Conservation (phyloP, 2,329 filamentous ascomycete species). For the Calonectria leucothoes region DNA sequence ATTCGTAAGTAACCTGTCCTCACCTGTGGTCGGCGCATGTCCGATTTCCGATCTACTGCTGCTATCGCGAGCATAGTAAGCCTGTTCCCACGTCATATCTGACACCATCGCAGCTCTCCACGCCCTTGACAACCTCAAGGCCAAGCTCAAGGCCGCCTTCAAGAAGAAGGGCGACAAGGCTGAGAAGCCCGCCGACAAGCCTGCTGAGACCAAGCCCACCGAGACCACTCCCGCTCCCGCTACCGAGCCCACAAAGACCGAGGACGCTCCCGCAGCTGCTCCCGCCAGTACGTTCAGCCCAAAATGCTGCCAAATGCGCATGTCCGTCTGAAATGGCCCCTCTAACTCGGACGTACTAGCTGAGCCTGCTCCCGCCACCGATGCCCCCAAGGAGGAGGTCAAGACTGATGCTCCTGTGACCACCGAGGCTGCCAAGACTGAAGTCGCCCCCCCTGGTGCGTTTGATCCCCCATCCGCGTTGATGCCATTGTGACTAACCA, state of each 20-base stretch:
- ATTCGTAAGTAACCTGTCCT: constrained; percentile 57
- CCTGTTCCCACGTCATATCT: constrained; percentile 3
- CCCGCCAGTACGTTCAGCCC: constrained; percentile 44
- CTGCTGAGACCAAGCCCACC: constrained; percentile 36
- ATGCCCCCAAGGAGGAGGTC: constrained; percentile 40
- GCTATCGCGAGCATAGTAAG: neutral
- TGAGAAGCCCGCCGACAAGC: constrained; percentile 23
- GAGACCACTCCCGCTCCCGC: constrained; percentile 40
- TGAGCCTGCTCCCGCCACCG: constrained; percentile 39
- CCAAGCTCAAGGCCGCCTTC: constrained; percentile 65
- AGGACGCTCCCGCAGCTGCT: constrained; percentile 44
- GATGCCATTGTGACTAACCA: constrained; percentile 30
- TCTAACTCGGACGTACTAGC: constrained; percentile 35
- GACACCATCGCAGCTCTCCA: constrained; percentile 54
- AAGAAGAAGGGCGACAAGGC: constrained; percentile 58
- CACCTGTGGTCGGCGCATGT: neutral
- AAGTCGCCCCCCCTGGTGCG: constrained; percentile 36
- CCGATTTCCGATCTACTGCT: neutral
- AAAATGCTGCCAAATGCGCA: constrained; percentile 17
- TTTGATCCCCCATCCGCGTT: neutral
- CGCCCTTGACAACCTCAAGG: constrained; percentile 66
- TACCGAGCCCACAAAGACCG: constrained; percentile 50
- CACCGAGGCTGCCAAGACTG: constrained; percentile 43
- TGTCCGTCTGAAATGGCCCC: neutral
- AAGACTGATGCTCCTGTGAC: constrained; percentile 42